Evolutionary conservation across 176 grass and related monocot species (phyloP), one percentile per base, ranked within the genome.

Genomic region (Lolium multiflorum): DNA sequence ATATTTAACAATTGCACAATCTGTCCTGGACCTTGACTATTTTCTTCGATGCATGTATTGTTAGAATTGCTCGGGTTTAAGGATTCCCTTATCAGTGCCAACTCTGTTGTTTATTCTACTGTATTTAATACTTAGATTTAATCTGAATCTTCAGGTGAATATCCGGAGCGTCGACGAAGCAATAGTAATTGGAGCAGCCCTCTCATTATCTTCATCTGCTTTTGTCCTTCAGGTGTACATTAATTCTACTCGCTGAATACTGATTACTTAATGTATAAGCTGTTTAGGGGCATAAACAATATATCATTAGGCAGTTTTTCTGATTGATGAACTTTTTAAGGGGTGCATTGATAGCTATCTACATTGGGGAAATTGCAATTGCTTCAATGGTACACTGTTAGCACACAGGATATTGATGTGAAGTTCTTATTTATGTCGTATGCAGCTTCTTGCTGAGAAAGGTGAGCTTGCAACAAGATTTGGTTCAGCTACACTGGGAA

Each of bases 371-470:
- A 2, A 44, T 11, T 25, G 61, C n/a, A 71, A 87, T 44, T 51
- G 16, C 7, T n/a, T 51, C 13, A 75, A 10, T 28, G 24, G 71
- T 15, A 8, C 21, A 74, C 21, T 25, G 11, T 73, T 73, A 25
- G n/a, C 31, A 63, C 38, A 12, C 21, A 48, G 71, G 22, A 37
- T 59, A 81, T 50, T 81, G 22, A 46, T 12, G 15, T 81, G 48
- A 59, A 60, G 15, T 88, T 49, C 9, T 43, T 81, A 28, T 76
- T 18, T 31, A 82, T 87, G 28, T 35, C 9, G 10, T 74, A 52
- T 95, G 79, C 82, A 98, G 97, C 94, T 98, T 94, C 97, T 98
- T 87, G 92, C 97, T 79, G 97, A 98, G 88, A 98, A 94, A 87
- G 93, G 97, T 41, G 97, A 98, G 78, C 94, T 98, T 77, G 82